phyloP scores from a whole-genome alignment of 805 yeast species.

The Ogataea paradorogensis region DNA sequence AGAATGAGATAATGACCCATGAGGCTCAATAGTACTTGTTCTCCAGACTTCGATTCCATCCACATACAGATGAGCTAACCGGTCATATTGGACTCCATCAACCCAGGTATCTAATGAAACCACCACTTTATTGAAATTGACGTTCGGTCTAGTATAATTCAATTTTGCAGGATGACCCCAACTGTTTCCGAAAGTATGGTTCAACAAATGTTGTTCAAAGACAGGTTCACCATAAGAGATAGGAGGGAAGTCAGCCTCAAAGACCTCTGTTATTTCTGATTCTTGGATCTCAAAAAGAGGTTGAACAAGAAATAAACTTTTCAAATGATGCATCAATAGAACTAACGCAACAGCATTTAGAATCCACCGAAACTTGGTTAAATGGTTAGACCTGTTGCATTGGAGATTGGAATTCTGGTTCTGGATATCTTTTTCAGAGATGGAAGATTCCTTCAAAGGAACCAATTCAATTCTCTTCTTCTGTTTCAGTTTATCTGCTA shows the following conservation, averaged over 20 bases:
- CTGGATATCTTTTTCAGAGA: neutral
- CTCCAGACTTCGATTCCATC: slow-evolving; percentile 75
- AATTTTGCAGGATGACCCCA: slow-evolving; percentile 56
- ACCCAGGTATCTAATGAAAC: slow-evolving; percentile 51
- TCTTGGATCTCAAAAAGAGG: neutral
- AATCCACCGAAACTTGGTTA: neutral
- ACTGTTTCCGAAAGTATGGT: slow-evolving; percentile 52
- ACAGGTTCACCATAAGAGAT: slow-evolving; percentile 37
- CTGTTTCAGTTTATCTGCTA: slow-evolving; percentile 2
- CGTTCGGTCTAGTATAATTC: slow-evolving; percentile 43
- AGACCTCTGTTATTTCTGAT: slow-evolving; percentile 23
- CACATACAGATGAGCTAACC: slow-evolving; percentile 61
- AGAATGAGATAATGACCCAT: slow-evolving; percentile 46
- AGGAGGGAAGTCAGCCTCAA: slow-evolving; percentile 32
- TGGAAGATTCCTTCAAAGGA: neutral
- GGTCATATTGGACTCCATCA: slow-evolving; percentile 61
- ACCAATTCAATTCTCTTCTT: neutral
- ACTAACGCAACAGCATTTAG: neutral
- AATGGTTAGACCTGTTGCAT: neutral
- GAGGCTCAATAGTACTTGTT: slow-evolving; percentile 81
- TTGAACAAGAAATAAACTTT: neutral
- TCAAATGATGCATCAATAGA: too few species aligned
- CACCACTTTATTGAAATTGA: slow-evolving; percentile 50
- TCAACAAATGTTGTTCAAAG: slow-evolving; percentile 38
- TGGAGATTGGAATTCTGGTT: neutral